Conservation (phyloP, 2,329 filamentous ascomycete genomes). For the Thielaviopsis musarum region DNA sequence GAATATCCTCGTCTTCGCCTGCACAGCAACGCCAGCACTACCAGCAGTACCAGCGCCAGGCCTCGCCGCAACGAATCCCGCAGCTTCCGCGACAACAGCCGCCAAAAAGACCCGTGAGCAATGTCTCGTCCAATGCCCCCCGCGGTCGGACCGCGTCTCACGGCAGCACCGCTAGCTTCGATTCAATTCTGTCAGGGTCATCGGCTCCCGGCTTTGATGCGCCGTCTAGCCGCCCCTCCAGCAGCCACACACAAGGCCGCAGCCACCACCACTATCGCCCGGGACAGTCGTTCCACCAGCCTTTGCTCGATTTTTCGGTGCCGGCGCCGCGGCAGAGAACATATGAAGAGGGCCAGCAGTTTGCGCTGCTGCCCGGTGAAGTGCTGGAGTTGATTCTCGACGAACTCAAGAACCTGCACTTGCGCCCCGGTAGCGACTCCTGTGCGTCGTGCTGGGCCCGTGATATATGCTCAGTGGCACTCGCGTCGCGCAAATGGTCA, state of each 20-base stretch:
- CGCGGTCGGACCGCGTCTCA: slow-evolving; percentile 18
- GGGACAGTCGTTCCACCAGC: slow-evolving; percentile 1
- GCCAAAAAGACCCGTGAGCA: not conserved
- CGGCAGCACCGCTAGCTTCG: slow-evolving; percentile 20
- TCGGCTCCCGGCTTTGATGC: slow-evolving; percentile 14
- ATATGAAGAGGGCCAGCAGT: slow-evolving; percentile 31
- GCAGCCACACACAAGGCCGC: not conserved
- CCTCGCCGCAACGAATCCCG: slow-evolving; percentile 12
- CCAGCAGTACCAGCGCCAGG: not conserved
- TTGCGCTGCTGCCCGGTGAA: slow-evolving; percentile 39
- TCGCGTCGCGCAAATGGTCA: slow-evolving; percentile 35
- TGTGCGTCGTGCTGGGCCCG: slow-evolving; percentile 51
- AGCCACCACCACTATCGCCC: not conserved
- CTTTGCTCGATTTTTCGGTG: slow-evolving; percentile 7
- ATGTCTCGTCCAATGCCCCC: slow-evolving; percentile 11
- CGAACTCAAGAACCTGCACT: slow-evolving; percentile 34
- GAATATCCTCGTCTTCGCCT: slow-evolving; percentile 19
- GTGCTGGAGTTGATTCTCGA: slow-evolving; percentile 40
- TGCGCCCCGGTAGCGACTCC: slow-evolving; percentile 29
- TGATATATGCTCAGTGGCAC: slow-evolving; percentile 34
- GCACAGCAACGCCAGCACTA: slow-evolving; percentile 11
- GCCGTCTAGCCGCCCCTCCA: slow-evolving; percentile 12
- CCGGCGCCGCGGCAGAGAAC: slow-evolving; percentile 17
- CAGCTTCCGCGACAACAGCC: slow-evolving; percentile 17
- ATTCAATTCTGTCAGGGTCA: slow-evolving; percentile 20